These are phyloP conservation scores for Helicocarpus griseus DNA, from an alignment of 2,329 filamentous ascomycete genomes.

Conservation along the genomic window DNA sequence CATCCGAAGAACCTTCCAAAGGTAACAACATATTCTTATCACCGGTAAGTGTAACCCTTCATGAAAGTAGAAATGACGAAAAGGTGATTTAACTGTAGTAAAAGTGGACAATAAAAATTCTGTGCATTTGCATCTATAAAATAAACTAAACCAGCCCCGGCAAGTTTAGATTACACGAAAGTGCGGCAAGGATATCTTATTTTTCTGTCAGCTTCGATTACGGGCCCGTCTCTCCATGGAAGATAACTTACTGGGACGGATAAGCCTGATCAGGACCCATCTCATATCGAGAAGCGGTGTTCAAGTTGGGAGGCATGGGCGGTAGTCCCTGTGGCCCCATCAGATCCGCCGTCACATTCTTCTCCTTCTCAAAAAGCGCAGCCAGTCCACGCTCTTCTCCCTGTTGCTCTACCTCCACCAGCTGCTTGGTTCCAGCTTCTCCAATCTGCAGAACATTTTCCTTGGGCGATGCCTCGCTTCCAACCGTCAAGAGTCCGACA, in stretches of 20 bases:
- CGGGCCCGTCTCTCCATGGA: slow-evolving; percentile 17
- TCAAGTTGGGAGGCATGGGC: slow-evolving; percentile 69
- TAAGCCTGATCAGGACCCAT: slow-evolving; percentile 57
- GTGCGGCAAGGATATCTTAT: slow-evolving; percentile 37
- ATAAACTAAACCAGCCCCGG: neutral
- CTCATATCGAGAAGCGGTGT: slow-evolving; percentile 50
- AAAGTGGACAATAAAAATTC: neutral
- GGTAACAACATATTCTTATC: too few relatives aligned
- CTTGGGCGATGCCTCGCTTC: slow-evolving; percentile 71
- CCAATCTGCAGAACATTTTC: slow-evolving; percentile 66
- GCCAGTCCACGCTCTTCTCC: slow-evolving; percentile 63
- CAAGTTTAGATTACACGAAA: slow-evolving; percentile 27
- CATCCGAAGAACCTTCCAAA: too few relatives aligned
- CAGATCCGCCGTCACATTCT: slow-evolving; percentile 45
- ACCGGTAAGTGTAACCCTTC: too few relatives aligned
- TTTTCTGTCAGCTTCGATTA: slow-evolving; percentile 25
- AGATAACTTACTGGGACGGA: slow-evolving; percentile 45
- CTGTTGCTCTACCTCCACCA: slow-evolving; percentile 67
- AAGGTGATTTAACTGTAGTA: neutral
- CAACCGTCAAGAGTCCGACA: slow-evolving; percentile 74
- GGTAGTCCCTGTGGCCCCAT: slow-evolving; percentile 72
- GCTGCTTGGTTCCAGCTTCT: slow-evolving; percentile 60
- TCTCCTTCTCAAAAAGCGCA: slow-evolving; percentile 60
- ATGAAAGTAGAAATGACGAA: too few relatives aligned
- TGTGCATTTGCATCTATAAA: slow-evolving; percentile 1